Evolutionary conservation across 805 yeast genomes (phyloP).

Genomic region (Maudiozyma serrabonitensis): DNA sequence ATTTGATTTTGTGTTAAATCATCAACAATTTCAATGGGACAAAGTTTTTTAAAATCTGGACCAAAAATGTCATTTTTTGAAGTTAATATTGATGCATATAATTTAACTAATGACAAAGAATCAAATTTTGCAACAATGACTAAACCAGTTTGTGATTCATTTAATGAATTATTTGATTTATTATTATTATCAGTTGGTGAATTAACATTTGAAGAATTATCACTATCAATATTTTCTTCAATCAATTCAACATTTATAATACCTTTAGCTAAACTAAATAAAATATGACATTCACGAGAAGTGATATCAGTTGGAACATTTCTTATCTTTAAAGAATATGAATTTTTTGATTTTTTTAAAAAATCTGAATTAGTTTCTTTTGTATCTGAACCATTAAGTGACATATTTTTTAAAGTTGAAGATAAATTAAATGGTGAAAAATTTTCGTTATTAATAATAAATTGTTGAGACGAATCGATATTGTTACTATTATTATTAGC

Average conservation of each 20-base stretch:
- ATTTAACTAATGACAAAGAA: conserved; percentile 34
- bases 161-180: background rate
- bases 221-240: background rate
- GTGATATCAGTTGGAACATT: conserved; percentile 56
- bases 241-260: conserved; percentile 40
- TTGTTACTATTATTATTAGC: background rate
- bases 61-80: conserved; percentile 36
- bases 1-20: conserved; percentile 18
- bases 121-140: conserved; percentile 32
- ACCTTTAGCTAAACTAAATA: conserved; percentile 60
- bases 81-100: conserved; percentile 31
- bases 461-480: conserved; percentile 1
- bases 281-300: conserved; percentile 50
- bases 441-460: background rate
- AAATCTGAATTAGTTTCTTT: too few species aligned
- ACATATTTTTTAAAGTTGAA: conserved; percentile 13
- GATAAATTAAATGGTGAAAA: conserved; percentile 4
- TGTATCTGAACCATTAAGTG: conserved; percentile 6
- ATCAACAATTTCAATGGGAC: conserved; percentile 31
- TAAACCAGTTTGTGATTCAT: too few species aligned
- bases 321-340: conserved; percentile 31
- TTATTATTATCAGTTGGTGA: background rate
- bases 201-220: background rate
- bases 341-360: background rate
- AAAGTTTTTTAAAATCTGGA: conserved; percentile 32